Percentiles rank a stretch among this genome's conserved stretches.
phyloP scores from a whole-genome alignment of 2,329 filamentous ascomycete genomes.

The Ceratocystis eucalypticola region DNA sequence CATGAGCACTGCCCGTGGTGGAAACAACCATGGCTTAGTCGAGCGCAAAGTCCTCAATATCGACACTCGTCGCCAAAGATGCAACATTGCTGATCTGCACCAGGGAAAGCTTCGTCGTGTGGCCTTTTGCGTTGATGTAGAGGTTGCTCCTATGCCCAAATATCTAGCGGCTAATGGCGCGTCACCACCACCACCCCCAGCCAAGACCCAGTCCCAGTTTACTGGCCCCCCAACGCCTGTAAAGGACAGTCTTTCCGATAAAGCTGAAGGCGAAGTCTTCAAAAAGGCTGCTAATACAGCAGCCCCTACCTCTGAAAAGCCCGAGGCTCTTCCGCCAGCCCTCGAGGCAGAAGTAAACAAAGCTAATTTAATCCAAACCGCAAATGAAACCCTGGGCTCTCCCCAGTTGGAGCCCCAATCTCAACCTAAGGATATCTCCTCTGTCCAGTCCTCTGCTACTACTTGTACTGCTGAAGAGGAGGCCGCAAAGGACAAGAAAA shows the following conservation, averaged over 20 bases:
- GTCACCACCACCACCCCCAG: neutral
- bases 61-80: constrained; percentile 65
- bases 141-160: constrained; percentile 78
- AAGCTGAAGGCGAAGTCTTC: constrained; percentile 15
- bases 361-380: neutral
- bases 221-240: neutral
- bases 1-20: constrained; percentile 30
- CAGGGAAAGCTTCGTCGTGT: constrained; percentile 72
- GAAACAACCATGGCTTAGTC: constrained; percentile 54
- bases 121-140: constrained; percentile 92
- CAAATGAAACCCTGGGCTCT: neutral
- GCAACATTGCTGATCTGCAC: constrained; percentile 64
- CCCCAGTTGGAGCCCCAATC: neutral
- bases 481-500: constrained; percentile 53
- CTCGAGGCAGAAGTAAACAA: neutral
- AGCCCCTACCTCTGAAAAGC: neutral
- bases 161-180: constrained; percentile 45
- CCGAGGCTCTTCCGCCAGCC: neutral
- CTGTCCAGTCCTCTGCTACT: constrained; percentile 28
- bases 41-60: constrained; percentile 75
- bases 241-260: constrained; percentile 12
- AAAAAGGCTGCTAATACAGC: constrained; percentile 9
- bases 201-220: neutral
- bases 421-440: constrained; percentile 21
- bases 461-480: constrained; percentile 30